Conservation (phyloP, 2,329 filamentous ascomycete species). For the Fusarium duplospermum region DNA sequence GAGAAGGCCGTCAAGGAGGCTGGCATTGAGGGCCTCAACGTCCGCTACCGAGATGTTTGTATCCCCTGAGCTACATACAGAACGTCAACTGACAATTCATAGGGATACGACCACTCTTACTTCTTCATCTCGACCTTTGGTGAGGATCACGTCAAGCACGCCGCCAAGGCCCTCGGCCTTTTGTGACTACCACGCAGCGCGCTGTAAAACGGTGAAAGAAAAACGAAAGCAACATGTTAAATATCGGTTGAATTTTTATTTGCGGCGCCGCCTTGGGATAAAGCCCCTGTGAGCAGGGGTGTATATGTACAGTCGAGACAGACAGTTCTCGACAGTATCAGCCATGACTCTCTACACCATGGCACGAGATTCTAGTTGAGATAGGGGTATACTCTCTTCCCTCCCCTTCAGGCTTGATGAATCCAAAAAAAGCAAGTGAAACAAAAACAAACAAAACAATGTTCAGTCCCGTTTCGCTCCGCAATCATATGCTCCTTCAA, state of each 20-base stretch:
- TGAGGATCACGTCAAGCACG: slow-evolving; percentile 90
- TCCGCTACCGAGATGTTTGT: slow-evolving; percentile 83
- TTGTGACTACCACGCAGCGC: slow-evolving; percentile 45
- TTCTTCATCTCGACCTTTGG: slow-evolving; percentile 94
- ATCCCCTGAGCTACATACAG: not conserved
- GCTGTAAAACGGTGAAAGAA: slow-evolving; percentile 34
- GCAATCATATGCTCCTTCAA: slow-evolving; percentile 15
- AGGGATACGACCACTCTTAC: slow-evolving; percentile 97
- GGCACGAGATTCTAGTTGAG: slow-evolving; percentile 9
- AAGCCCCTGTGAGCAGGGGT: not conserved
- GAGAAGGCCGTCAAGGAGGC: slow-evolving; percentile 80
- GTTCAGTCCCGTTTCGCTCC: slow-evolving; percentile 21
- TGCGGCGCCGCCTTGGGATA: slow-evolving; percentile 17
- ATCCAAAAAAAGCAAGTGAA: slow-evolving; percentile 31
- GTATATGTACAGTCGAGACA: slow-evolving; percentile 7
- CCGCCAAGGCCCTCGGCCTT: slow-evolving; percentile 80
- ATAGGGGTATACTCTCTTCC: not conserved
- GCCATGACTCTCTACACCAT: slow-evolving; percentile 6
- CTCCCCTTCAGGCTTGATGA: slow-evolving; percentile 7
- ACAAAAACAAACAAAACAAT: slow-evolving; percentile 15
- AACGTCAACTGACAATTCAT: not conserved
- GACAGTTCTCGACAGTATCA: not conserved
- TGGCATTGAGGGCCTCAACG: slow-evolving; percentile 76
- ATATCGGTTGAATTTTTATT: slow-evolving; percentile 16
- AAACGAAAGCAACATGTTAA: slow-evolving; percentile 9